phyloP scores from a whole-genome alignment of 768 basidiomycete genomes.

The Mycena vulgaris region DNA sequence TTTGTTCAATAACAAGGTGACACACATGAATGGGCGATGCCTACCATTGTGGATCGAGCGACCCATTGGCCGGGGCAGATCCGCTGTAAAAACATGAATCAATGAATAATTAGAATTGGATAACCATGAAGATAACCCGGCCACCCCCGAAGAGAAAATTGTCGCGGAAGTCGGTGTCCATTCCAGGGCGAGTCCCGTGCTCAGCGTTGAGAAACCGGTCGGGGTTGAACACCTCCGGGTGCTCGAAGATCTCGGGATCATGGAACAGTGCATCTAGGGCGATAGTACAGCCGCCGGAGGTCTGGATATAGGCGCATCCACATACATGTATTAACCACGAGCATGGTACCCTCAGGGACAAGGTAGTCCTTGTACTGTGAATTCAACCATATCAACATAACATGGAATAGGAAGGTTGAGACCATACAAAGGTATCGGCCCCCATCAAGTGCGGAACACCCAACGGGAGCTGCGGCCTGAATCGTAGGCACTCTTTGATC shows the following conservation, averaged over 20 bases:
- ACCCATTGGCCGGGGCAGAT: slow-evolving; percentile 25
- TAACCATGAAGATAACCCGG: neutral
- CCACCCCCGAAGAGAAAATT: slow-evolving; percentile 11
- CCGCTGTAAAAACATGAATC: neutral
- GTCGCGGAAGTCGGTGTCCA: slow-evolving; percentile 24
- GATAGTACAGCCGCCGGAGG: neutral
- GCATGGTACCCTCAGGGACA: slow-evolving; percentile 1
- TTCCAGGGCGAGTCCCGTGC: slow-evolving; percentile 9
- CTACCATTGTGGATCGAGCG: slow-evolving; percentile 1
- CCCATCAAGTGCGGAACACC: neutral
- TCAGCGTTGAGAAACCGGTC: slow-evolving; percentile 16
- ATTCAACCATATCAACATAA: neutral
- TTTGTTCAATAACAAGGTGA: neutral
- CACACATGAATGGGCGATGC: neutral
- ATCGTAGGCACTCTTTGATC: neutral
- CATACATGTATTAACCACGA: slow-evolving; percentile 18
- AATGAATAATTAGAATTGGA: neutral
- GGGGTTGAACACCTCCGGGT: slow-evolving; percentile 17
- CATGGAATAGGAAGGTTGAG: neutral
- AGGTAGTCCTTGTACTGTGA: slow-evolving; percentile 11
- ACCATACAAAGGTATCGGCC: neutral
- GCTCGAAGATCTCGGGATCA: slow-evolving; percentile 18
- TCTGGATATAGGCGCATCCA: neutral
- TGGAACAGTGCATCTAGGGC: slow-evolving; percentile 6
- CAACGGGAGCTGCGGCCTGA: slow-evolving; percentile 16